Evolutionary conservation across 129 eudicot species (phyloP), one percentile per base, ranked within the genome.

Genomic region (Flaveria bidentis): DNA sequence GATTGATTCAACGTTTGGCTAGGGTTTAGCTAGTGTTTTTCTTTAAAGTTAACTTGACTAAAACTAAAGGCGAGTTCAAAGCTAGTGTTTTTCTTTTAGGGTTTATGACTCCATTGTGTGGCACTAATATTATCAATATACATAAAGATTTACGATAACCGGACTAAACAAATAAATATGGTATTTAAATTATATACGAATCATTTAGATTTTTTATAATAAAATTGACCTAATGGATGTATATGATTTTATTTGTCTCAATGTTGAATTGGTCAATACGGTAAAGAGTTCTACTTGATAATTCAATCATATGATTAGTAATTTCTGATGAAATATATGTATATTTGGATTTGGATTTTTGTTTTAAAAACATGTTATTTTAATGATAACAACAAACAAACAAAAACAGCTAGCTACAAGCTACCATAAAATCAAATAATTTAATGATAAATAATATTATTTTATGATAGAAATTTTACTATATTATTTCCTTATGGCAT

Each of bases 311-410:
- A 53, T 53, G 61, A 53, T 53, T 0, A 53, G 20, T 55, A 17
- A 55, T 18, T n/a, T 18, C 18, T 17, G 12, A 2, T 1, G 6
- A 55, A n/a, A 1, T 16, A n/a, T 55, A n/a, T 6, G 18, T 17
- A 7, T 55, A 55, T 55, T 22, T 55, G 8, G 18, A 16, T 17
- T 55, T n/a, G 25, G 26, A 23, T 23, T 23, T 53, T 8, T 55
- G 61, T 18, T 7, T 17, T 55, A 6, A 16, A n/a, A 6, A 1
- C 9, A 55, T 55, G 18, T 55, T 55, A 53, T n/a, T 53, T 53
- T n/a, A 22, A 53, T 55, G 61, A 55, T 55, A 17, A 55, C 11
- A 55, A 55, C 61, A 55, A 55, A 55, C 61, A 55, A 53, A 55
- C 61, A 55, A 55, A 17, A 55, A 55, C 61, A 55, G 8, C 26